Conservation (phyloP, 495 filamentous ascomycete species). For the Tuber microsphaerosporum region DNA sequence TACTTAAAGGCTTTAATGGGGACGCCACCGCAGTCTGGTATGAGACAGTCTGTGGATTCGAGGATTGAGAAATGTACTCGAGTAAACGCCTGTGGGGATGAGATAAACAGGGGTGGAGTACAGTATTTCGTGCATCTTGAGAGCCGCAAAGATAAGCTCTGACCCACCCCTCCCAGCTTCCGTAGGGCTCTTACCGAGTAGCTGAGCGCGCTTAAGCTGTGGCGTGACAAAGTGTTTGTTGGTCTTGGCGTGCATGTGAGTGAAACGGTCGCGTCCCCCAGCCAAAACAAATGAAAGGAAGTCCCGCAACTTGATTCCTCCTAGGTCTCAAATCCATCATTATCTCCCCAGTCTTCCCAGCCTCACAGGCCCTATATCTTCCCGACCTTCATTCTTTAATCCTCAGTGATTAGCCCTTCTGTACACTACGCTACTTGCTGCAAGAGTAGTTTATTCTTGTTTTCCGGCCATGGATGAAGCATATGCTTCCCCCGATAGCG, state of each 20-base stretch:
- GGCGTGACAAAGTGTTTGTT: background rate
- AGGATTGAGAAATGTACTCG: too few relatives aligned
- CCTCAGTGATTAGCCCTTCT: background rate
- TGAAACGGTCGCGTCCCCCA: conserved; percentile 2
- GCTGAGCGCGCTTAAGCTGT: background rate
- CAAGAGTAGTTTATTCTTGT: conserved; percentile 10
- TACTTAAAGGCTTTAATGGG: too few relatives aligned
- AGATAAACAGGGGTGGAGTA: too few relatives aligned
- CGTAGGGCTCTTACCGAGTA: background rate
- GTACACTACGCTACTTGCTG: background rate
- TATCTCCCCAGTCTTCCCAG: background rate
- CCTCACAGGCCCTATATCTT: background rate
- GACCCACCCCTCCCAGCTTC: too few relatives aligned
- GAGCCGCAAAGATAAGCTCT: too few relatives aligned
- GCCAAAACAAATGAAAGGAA: background rate
- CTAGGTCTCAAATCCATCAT: background rate
- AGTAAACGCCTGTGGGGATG: too few relatives aligned
- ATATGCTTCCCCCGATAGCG: conserved; percentile 40
- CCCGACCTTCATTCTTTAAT: background rate
- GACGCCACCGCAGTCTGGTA: too few relatives aligned
- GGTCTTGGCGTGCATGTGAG: background rate
- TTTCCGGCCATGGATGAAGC: conserved; percentile 35
- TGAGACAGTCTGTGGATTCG: too few relatives aligned
- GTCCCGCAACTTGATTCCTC: background rate
- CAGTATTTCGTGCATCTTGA: too few relatives aligned